A percentile compares a stretch with the other conserved stretches of the same genome.
Evolutionary conservation across 2,329 filamentous ascomycete genomes (phyloP).

Genomic region (Oidium heveae): DNA sequence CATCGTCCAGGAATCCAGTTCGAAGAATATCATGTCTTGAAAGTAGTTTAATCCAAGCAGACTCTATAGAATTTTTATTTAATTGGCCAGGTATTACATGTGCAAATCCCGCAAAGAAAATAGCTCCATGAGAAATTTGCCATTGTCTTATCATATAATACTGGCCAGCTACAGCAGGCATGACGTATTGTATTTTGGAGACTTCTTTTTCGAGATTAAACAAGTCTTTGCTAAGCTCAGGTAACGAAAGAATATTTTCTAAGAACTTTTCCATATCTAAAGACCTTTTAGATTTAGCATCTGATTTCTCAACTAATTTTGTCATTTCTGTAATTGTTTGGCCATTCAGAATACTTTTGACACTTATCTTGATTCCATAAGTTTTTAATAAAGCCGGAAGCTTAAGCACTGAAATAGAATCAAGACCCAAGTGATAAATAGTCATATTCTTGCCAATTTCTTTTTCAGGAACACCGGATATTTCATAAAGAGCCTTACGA

Average conservation of each 20-base stretch:
- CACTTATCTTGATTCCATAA: conserved; percentile 32
- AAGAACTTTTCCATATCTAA: conserved; percentile 21
- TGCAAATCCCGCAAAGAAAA: conserved; percentile 52
- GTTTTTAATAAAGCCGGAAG: conserved; percentile 45
- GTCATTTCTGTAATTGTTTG: conserved; percentile 41
- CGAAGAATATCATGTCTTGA: conserved; percentile 36
- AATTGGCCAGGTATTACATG: conserved; percentile 25
- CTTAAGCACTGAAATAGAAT: conserved; percentile 83
- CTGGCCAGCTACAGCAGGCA: conserved; percentile 57
- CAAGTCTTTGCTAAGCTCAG: conserved; percentile 19
- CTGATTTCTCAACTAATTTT: conserved; percentile 8
- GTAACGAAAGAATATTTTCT: conserved; percentile 12
- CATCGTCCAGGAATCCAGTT: conserved; percentile 28
- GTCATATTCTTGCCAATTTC: conserved; percentile 35
- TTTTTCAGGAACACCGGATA: conserved; percentile 32
- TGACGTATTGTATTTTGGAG: conserved; percentile 21
- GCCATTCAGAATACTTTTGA: conserved; percentile 45
- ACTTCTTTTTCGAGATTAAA: conserved; percentile 17
- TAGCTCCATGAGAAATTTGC: conserved; percentile 35
- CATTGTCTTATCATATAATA: conserved; percentile 57
- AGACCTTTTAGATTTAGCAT: conserved; percentile 2
- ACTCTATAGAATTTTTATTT: conserved; percentile 18
- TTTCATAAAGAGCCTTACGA: conserved; percentile 22
- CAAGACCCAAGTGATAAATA: conserved; percentile 65
- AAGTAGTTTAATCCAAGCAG: conserved; percentile 36